Percentiles rank a stretch among this genome's conserved stretches.
These are phyloP conservation scores for Conoideocrella luteorostrata DNA, from an alignment of 2,329 filamentous ascomycete species.

Conservation along the genomic window DNA sequence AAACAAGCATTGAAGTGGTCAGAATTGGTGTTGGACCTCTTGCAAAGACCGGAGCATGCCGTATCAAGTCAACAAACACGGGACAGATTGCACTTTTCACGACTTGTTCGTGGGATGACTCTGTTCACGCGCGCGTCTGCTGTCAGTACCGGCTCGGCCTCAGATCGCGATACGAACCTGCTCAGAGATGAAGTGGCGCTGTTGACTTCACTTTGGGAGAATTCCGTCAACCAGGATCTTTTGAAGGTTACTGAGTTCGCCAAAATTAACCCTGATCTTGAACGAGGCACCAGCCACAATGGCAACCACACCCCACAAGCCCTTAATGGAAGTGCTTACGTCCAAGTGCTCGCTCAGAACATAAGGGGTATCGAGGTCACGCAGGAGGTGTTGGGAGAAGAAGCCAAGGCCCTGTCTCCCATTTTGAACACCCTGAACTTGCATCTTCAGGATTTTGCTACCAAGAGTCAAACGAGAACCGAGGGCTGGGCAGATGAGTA, in stretches of 20 bases:
- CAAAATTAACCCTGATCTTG: constrained; percentile 16
- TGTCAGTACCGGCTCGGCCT: constrained; percentile 16
- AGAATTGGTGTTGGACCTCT: constrained; percentile 42
- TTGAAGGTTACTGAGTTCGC: constrained; percentile 17
- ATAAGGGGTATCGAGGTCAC: constrained; percentile 39
- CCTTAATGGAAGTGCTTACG: constrained; percentile 21
- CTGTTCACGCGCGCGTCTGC: constrained; percentile 23
- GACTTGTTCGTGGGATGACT: constrained; percentile 22
- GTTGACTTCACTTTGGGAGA: constrained; percentile 21
- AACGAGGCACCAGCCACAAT: constrained; percentile 8
- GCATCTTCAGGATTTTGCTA: constrained; percentile 28
- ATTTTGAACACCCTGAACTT: constrained; percentile 30
- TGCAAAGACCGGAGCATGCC: constrained; percentile 37
- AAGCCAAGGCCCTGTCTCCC: constrained; percentile 26
- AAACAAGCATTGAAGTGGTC: constrained; percentile 38
- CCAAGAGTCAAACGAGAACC: constrained; percentile 11
- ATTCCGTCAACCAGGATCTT: constrained; percentile 14
- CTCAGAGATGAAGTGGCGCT: constrained; percentile 24
- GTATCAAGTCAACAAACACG: constrained; percentile 10
- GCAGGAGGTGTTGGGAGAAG: constrained; percentile 30
- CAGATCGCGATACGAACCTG: constrained; percentile 18
- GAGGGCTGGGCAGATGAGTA: constrained; percentile 19
- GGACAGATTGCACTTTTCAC: constrained; percentile 19
- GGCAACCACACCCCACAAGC: constrained; percentile 6
- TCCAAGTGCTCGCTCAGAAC: constrained; percentile 23